These are phyloP conservation scores for Colletotrichum sp. DNA, from an alignment of 2,329 filamentous ascomycete species.

Conservation along the genomic window DNA sequence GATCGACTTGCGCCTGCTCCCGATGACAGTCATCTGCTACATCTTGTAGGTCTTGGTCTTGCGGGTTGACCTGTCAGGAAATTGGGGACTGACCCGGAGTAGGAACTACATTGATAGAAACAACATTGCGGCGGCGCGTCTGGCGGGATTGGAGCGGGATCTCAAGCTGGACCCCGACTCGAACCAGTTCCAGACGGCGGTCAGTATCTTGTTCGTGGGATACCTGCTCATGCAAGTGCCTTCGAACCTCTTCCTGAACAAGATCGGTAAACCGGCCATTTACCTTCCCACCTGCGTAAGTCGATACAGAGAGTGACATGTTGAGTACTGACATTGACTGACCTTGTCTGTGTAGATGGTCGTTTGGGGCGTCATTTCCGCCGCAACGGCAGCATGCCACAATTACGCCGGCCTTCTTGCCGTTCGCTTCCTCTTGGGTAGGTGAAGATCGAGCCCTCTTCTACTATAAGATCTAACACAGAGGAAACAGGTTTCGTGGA, in stretches of 20 bases:
- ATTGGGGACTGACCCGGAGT: fast-evolving
- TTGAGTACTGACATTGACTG: fast-evolving
- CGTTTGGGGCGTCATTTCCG: constrained; percentile 54
- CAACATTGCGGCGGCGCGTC: constrained; percentile 55
- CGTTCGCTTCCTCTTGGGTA: constrained; percentile 33
- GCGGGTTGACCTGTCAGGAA: fast-evolving
- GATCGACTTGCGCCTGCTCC: constrained; percentile 45
- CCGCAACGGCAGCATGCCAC: constrained; percentile 37
- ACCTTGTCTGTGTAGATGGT: constrained; percentile 27
- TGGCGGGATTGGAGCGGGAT: constrained; percentile 53
- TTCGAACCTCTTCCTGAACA: constrained; percentile 57
- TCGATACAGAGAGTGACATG: neutral
- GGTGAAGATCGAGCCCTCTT: fast-evolving
- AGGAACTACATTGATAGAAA: constrained; percentile 20
- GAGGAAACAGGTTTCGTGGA: neutral
- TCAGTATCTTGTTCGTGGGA: constrained; percentile 57
- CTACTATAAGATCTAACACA: neutral
- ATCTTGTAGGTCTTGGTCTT: constrained; percentile 39
- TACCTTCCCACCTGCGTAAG: constrained; percentile 50
- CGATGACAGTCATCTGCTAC: constrained; percentile 58
- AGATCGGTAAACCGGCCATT: constrained; percentile 52
- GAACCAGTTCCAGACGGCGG: constrained; percentile 43
- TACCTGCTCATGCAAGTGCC: constrained; percentile 58
- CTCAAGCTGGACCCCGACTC: constrained; percentile 33
- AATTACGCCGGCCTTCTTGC: constrained; percentile 37